A percentile compares a stretch with the other conserved stretches of the same genome.
Evolutionary conservation across 331 rosid genomes (phyloP).

Genomic region (Telfairia occidentalis): DNA sequence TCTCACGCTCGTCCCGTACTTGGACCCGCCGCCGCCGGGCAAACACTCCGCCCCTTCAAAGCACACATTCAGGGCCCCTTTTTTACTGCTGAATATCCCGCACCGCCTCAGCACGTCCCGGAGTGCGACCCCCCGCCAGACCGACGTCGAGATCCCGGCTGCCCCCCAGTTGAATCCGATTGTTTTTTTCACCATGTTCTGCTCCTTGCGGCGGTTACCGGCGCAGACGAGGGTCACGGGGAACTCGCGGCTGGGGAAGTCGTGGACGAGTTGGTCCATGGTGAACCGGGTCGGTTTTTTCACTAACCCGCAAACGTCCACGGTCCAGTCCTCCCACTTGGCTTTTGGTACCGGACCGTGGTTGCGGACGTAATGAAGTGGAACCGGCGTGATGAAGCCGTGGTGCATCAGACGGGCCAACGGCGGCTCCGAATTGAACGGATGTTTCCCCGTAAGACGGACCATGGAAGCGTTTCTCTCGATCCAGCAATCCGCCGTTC

Average conservation of each 20-base stretch:
- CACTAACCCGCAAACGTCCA: conserved; percentile 63
- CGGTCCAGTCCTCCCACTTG: conserved; percentile 56
- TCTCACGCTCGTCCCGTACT: conserved; percentile 55
- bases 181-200: conserved; percentile 69
- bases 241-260: conserved; percentile 40
- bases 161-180: conserved; percentile 82
- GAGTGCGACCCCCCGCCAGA: conserved; percentile 60
- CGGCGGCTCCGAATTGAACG: conserved; percentile 23
- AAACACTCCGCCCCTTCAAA: conserved; percentile 68
- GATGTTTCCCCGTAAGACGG: conserved; percentile 73
- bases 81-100: conserved; percentile 31
- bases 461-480: conserved; percentile 45
- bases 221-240: conserved; percentile 64
- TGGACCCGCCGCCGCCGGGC: conserved; percentile 86
- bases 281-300: conserved; percentile 39
- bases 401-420: conserved; percentile 56
- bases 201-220: conserved; percentile 73
- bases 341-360: conserved; percentile 56
- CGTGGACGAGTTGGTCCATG: conserved; percentile 48
- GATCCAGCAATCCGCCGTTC: conserved; percentile 64
- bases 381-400: conserved; percentile 78
- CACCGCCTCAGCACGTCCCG: conserved; percentile 37
- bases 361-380: conserved; percentile 76
- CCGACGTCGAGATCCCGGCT: conserved; percentile 49
- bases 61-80: conserved; percentile 57